Base-by-base conservation (phyloP, 2,329 filamentous ascomycete genomes). In the Phialemonium atrogriseum region DNA sequence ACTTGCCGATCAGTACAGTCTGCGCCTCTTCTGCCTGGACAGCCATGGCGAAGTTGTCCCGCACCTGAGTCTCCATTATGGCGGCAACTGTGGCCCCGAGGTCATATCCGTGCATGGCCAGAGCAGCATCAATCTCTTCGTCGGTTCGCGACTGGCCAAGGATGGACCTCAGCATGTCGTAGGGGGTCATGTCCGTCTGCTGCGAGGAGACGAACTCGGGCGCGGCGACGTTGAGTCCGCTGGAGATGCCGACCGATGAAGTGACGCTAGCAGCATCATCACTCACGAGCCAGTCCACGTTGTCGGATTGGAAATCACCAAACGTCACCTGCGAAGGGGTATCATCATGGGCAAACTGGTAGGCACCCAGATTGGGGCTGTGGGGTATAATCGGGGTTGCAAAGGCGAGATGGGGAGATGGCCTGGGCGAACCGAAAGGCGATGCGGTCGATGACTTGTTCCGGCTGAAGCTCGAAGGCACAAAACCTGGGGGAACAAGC, bases 91-190 rank as follows among this genome's bases (percentile, higher is more conserved):
- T 94, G 27, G 89, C 84, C 45, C 86, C 93, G 15, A 98, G 70
- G 50, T 98, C 91, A 52, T 95, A 98, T 35, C 84, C 83, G 53
- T 95, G 89, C 36, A 77, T 70, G 43, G 89, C 85, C 27, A 98
- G 70, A 5, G 89, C 85, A n/a, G 78, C 72, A 53, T 95, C 88
- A 28, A 98, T 89, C 56, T 98, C 91, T 31, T 96, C 88, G 48
- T 96, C 89, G 3, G 85, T 82, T 49, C 84, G 81, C 33, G 85
- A 79, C 46, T 91, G 86, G 28, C 89, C 86, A 16, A 98, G 68
- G 24, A 98, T 93, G 5, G 89, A 95, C 39, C 91, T 84, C 34
- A 98, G 70, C 75, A 98, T 96, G 53, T 98, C 91, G 58, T 95
- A 94, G 1, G 91, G 89, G 36, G 85, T 93, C 89, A 98, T 96